Conservation (phyloP, 192 early-diverging fungal species). For the Spinellus fusiger region DNA sequence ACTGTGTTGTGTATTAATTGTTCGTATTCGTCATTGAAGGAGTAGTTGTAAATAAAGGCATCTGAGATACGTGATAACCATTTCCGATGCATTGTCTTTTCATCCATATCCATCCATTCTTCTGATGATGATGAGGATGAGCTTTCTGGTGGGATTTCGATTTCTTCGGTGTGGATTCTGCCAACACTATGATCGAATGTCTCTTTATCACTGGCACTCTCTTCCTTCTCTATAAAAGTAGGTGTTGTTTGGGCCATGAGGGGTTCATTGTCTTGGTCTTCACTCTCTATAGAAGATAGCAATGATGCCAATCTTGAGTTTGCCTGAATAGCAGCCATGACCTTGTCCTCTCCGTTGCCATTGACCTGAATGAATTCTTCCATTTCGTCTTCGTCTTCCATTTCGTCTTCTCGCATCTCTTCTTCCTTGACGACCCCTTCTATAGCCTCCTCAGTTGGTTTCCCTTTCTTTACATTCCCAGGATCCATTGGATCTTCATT, state of each 20-base stretch:
- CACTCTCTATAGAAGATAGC: background rate
- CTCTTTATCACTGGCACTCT: too few species aligned
- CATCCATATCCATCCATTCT: constrained; percentile 41
- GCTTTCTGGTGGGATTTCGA: background rate
- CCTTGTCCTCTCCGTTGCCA: background rate
- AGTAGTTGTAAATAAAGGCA: constrained; percentile 24
- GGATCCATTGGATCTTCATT: constrained; percentile 6
- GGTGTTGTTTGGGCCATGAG: too few species aligned
- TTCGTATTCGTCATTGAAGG: constrained; percentile 33
- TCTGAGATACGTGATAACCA: constrained; percentile 17
- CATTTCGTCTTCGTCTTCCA: constrained; percentile 13
- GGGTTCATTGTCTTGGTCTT: background rate
- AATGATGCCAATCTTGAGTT: constrained; percentile 6
- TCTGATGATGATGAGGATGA: constrained; percentile 21
- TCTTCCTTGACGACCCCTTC: constrained; percentile 27
- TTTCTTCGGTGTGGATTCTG: background rate
- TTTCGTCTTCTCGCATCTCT: constrained; percentile 26
- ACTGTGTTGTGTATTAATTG: constrained; percentile 31
- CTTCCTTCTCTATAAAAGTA: too few species aligned
- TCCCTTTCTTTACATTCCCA: constrained; percentile 14
- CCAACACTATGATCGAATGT: too few species aligned
- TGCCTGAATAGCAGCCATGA: background rate
- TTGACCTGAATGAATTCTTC: background rate
- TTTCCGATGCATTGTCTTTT: constrained; percentile 21
- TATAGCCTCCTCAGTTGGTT: constrained; percentile 10